phyloP scores from a whole-genome alignment of 2,329 filamentous ascomycete species.

The Helotiales sp. region DNA sequence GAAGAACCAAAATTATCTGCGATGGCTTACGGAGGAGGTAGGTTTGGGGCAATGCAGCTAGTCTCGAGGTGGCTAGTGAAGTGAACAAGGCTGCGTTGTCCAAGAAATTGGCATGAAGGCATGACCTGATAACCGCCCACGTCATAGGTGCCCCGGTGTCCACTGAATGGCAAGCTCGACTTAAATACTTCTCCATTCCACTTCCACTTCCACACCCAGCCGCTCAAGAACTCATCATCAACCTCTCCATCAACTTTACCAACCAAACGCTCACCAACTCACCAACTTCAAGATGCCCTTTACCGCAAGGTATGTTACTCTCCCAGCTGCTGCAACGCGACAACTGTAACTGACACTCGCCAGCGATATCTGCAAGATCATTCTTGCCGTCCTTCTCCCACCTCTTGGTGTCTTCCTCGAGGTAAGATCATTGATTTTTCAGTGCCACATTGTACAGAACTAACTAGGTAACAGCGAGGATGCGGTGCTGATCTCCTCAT shows the following conservation, averaged over 20 bases:
- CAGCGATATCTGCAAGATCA: constrained; percentile 77
- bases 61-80: not conserved
- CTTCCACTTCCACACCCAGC: constrained; percentile 5
- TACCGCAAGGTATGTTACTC: constrained; percentile 50
- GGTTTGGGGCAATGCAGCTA: not conserved
- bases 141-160: not conserved
- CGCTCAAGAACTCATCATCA: not conserved
- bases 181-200: not conserved
- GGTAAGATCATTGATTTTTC: constrained; percentile 12
- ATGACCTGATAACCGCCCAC: constrained; percentile 1
- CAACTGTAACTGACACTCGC: constrained; percentile 10
- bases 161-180: not conserved
- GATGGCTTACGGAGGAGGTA: not conserved
- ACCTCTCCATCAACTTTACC: constrained; percentile 1
- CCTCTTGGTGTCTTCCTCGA: constrained; percentile 93
- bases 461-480: constrained; percentile 55
- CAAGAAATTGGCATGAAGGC: not conserved
- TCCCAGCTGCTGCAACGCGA: not conserved
- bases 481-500: constrained; percentile 86
- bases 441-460: not conserved
- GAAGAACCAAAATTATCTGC: too few species aligned
- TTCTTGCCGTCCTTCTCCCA: constrained; percentile 86
- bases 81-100: not conserved
- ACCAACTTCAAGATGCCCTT: constrained; percentile 49
- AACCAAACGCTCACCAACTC: not conserved